Evolutionary conservation across 2,329 filamentous ascomycete species (phyloP), one percentile per base, ranked within the genome.

Genomic region (Fusarium sp.): DNA sequence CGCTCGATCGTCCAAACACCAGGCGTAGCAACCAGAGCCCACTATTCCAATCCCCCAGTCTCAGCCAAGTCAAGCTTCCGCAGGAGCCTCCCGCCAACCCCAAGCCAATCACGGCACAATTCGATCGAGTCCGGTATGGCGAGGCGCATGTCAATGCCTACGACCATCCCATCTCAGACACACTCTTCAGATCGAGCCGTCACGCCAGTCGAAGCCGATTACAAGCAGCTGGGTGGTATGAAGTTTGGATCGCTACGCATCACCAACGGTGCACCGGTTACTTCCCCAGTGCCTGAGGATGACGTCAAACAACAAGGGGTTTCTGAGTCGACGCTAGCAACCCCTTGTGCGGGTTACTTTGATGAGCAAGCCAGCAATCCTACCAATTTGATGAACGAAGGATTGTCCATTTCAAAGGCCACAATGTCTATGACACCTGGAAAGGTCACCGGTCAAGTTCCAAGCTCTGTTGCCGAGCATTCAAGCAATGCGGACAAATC

Each of bases 181-280:
- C 58, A 74, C 18, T 56, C 62, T 26, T 52, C 62, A 31, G 74
- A 77, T 23, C 72, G 78, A 37, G 76, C 75, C 10, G 70, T 74
- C 16, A 81, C 80, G 11, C 80, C 88, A 0, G 84, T 80, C 42
- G 88, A 89, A 25, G 76, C 81, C 28, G 84, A 86, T n/a, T 90
- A 90, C 71, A 82, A 82, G 62, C 87, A 89, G 46, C 84, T 88
- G 31, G 89, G 89, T 5, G 86, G 83, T 13, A 90, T 89, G 74
- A 89, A 88, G 74, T 84, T 89, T 55, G 89, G 89, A 4, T 87
- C 87, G 3, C 73, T 91, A 51, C 84, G 87, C 37, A 90, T 91
- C 58, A 89, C 82, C 23, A 91, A 91, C 75, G 88, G 87, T 16
- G 80, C 81, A 5, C 88, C 89, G 4, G 77, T 77, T 16, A 77